Evolutionary conservation across 106 monocot species (phyloP), one percentile per base, ranked within the genome.

Genomic region (Agapanthus africanus): DNA sequence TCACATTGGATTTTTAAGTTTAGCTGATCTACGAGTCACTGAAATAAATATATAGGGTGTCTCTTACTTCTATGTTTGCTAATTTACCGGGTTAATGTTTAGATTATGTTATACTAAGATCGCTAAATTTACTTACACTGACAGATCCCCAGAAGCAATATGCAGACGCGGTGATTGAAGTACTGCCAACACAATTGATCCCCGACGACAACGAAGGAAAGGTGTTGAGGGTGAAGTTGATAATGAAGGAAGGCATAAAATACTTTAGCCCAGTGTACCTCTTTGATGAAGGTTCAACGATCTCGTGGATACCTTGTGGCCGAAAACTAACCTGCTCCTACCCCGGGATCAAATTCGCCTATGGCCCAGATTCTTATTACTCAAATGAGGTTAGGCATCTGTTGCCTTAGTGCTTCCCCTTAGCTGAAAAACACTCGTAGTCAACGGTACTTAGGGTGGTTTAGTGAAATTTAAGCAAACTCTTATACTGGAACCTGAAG

Each of bases 261-360:
- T 34, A 84, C 63, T 95, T 95, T 78, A 80, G 57, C 64, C 95
- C 95, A 5, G 91, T 88, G 5, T 95, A 95, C 71, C 85, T 95
- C 71, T 95, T 95, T 14, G 95, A 95, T n/a, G 95, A 95, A 74
- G 95, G 95, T 40, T 95, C 95, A 21, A 88, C 91, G 59, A 86
- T 95, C 75, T 79, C 75, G 11, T 95, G 91, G 95, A 88, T 95
- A 19, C 95, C 91, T 28, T 95, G 95, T 63, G 95, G 95, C 11
- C 79, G 95, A 56, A 95, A 95, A 47, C 77, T 95, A 16, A 88
- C 91, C 10, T 88, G 95, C 61, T 95, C 95, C 5, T 95, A 95
- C 78, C 95, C 95, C 7, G 95, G 95, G 37, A 95, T 95, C 81
- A 91, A 91, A 61, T 95, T 95, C 63, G 13, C 38, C 73, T 95